A percentile compares a stretch with the other conserved stretches of the same genome.
phyloP scores from a whole-genome alignment of 2,329 filamentous ascomycete genomes.

The Thelonectria rubi region DNA sequence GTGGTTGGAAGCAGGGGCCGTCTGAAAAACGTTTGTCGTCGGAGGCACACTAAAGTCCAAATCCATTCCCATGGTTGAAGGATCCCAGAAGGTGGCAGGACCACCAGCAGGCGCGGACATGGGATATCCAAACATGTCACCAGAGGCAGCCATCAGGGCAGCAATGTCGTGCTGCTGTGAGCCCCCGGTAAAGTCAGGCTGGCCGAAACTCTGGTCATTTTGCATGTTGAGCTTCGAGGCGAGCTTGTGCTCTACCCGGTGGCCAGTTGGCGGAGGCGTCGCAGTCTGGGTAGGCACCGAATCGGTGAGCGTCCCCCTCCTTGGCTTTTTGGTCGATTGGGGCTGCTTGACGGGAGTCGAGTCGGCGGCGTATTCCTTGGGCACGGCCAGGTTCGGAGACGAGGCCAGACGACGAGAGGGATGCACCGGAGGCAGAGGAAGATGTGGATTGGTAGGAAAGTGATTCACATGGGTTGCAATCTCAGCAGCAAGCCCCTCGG shows the following conservation, averaged over 20 bases:
- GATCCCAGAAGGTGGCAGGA: conserved; percentile 67
- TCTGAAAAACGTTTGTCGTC: conserved; percentile 54
- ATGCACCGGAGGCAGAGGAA: conserved; percentile 67
- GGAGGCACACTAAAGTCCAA: conserved; percentile 62
- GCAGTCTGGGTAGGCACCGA: conserved; percentile 58
- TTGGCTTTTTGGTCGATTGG: conserved; percentile 55
- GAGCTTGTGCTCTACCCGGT: conserved; percentile 65
- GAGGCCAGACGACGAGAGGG: conserved; percentile 66
- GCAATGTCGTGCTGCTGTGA: conserved; percentile 61
- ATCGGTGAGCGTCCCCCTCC: conserved; percentile 54
- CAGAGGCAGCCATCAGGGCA: conserved; percentile 56
- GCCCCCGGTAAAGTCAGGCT: conserved; percentile 59
- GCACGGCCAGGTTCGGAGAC: conserved; percentile 58
- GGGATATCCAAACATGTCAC: conserved; percentile 68
- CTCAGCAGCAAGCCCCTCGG: conserved; percentile 58
- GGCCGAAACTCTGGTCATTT: conserved; percentile 64
- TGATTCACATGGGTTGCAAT: conserved; percentile 71
- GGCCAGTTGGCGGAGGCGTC: conserved; percentile 68
- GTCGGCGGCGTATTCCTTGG: conserved; percentile 44
- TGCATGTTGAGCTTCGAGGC: conserved; percentile 66
- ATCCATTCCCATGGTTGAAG: conserved; percentile 66
- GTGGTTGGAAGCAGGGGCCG: conserved; percentile 47
- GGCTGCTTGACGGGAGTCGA: conserved; percentile 37
- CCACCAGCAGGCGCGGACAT: conserved; percentile 65
- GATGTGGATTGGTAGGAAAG: conserved; percentile 61